Evolutionary conservation across 1,284 basidiomycete species (phyloP).

Genomic region (Sporisorium iseilematis-ciliati): DNA sequence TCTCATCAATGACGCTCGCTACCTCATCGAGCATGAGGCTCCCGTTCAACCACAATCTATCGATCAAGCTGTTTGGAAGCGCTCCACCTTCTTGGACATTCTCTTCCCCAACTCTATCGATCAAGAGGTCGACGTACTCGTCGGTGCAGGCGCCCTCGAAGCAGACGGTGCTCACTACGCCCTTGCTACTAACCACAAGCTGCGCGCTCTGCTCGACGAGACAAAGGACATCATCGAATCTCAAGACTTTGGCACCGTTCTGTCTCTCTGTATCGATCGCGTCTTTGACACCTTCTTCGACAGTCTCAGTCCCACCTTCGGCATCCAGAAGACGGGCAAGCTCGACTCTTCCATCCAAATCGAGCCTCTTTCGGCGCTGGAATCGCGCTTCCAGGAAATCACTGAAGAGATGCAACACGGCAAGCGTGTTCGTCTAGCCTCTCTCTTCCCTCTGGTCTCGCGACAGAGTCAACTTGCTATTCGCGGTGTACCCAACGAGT

Average conservation of each 20-base stretch:
- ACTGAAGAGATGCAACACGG: conserved; percentile 67
- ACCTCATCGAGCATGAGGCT: conserved; percentile 32
- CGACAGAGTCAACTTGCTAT: conserved; percentile 81
- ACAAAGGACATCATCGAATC: conserved; percentile 78
- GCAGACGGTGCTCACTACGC: conserved; percentile 16
- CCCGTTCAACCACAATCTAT: not conserved
- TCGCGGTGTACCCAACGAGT: conserved; percentile 81
- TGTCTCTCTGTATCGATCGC: conserved; percentile 78
- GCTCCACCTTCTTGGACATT: conserved; percentile 51
- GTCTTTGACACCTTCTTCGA: conserved; percentile 75
- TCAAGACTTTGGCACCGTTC: conserved; percentile 78
- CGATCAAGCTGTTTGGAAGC: conserved; percentile 19
- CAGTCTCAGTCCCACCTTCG: conserved; percentile 72
- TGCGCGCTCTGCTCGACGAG: conserved; percentile 78
- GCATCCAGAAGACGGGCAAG: conserved; percentile 32
- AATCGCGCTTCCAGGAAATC: conserved; percentile 65
- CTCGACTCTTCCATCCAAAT: conserved; percentile 31
- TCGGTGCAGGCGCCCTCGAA: conserved; percentile 60
- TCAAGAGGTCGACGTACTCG: conserved; percentile 61
- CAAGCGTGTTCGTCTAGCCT: conserved; percentile 77
- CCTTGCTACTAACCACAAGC: conserved; percentile 72
- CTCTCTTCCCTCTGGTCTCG: conserved; percentile 81
- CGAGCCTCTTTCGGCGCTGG: conserved; percentile 71
- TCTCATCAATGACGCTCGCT: conserved; percentile 31
- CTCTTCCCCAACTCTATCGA: conserved; percentile 58